Base-by-base conservation (phyloP, 495 filamentous ascomycete genomes). In the Aspergillus asperescens region DNA sequence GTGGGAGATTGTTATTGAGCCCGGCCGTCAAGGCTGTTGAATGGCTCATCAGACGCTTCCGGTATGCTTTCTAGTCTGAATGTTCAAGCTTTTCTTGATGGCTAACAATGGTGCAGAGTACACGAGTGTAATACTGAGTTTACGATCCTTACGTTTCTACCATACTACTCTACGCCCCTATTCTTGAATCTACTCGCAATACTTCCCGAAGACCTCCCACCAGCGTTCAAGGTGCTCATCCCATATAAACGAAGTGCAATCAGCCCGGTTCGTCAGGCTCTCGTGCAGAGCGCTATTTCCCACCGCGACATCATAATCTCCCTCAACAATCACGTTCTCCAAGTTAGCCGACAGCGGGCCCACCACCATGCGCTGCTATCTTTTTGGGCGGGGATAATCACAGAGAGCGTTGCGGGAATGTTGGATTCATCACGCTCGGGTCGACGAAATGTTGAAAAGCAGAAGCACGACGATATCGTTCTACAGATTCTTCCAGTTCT, bases 11-110 rank as follows among this genome's bases (percentile, higher is more conserved):
- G 31, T 77, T 89, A 23, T 73, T 99, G 35, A 89, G 82, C 64
- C 90, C 92, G 13, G 89, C 88, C 1, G 78, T 93, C 12, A 95
- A 91, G 59, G 88, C 90, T 4, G 75, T 96, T 27, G 94, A 99
- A 72, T 99, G 93, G 93, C 77, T 96, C 19, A 77, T 99, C 25
- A 76, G 93, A 61, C 78, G 90, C 52, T 99, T 97, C 56, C 80
- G 89, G 91, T 96, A 73, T 23, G 78, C 18, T 29, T 57, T 16
- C 57, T 18, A 23, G 27, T 18, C 28, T 27, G 6, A 35, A 43
- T 52, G 3, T 10, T 16, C 27, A 51, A n/a, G n/a, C 7, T 48
- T 49, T 37, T 49, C 29, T 25, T 23, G 18, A 18, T 39, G 18
- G 50, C 74, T 80, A 61, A 79, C 55, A 23, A 7, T 50, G 1